A percentile compares a stretch with the other conserved stretches of the same genome.
These are phyloP conservation scores for Camelina laxa DNA, from an alignment of 345 rosid genomes.

Conservation along the genomic window DNA sequence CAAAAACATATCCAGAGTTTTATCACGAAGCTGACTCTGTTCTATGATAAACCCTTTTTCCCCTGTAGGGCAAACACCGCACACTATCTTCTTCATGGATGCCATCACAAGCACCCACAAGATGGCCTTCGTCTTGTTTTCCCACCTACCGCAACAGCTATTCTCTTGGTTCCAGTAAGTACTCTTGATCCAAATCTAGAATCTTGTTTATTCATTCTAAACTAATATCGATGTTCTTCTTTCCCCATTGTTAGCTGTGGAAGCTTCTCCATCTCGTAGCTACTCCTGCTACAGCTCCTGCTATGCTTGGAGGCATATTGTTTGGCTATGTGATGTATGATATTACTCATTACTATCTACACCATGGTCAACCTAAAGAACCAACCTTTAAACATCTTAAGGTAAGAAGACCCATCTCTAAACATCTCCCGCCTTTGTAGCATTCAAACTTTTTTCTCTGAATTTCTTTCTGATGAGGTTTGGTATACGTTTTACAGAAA, in stretches of 20 bases:
- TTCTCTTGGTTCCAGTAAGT: conserved; percentile 69
- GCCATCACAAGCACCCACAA: conserved; percentile 93
- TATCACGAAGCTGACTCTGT: conserved; percentile 13
- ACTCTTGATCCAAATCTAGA: not conserved
- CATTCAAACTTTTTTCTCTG: not conserved
- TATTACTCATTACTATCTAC: conserved; percentile 70
- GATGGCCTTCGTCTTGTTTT: conserved; percentile 85
- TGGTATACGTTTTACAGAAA: conserved; percentile 51
- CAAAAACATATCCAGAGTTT: not conserved
- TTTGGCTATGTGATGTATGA: conserved; percentile 76
- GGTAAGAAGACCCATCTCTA: conserved; percentile 43
- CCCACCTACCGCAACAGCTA: conserved; percentile 82
- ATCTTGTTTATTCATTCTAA: conserved; percentile 11
- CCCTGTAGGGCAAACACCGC: conserved; percentile 68
- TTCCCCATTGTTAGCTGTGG: conserved; percentile 53
- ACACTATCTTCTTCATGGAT: conserved; percentile 89
- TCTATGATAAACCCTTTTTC: not conserved
- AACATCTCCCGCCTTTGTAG: not conserved
- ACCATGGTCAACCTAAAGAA: conserved; percentile 69
- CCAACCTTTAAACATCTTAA: conserved; percentile 55
- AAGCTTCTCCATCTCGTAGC: conserved; percentile 51
- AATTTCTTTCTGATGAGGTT: conserved; percentile 5
- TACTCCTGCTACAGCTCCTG: conserved; percentile 63
- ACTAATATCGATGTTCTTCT: not conserved
- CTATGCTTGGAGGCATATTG: conserved; percentile 68